Evolutionary conservation across 331 rosid species (phyloP).

Genomic region (Quercus lobata): DNA sequence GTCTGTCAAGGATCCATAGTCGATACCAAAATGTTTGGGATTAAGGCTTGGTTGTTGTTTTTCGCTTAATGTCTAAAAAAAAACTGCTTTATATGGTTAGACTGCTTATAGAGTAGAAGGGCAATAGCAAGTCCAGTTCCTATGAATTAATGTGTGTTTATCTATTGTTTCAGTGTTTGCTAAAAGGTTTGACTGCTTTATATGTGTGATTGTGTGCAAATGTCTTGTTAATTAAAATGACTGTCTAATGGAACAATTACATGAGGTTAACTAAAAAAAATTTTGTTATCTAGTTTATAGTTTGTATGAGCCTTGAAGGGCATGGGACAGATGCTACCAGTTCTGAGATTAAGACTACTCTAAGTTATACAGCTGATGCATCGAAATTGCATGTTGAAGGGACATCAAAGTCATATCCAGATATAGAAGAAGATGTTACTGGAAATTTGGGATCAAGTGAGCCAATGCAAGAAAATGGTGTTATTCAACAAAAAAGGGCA

Average conservation of each 20-base stretch:
- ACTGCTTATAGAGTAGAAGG: no score
- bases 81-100: no score
- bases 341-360: constrained; percentile 35
- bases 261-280: constrained; percentile 22
- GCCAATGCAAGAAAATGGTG: constrained; percentile 22
- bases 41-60: no score
- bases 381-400: constrained; percentile 35
- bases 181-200: neutral
- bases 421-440: constrained; percentile 26
- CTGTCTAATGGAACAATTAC: constrained; percentile 12
- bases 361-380: constrained; percentile 40
- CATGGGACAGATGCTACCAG: constrained; percentile 36
- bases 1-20: no score
- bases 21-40: no score
- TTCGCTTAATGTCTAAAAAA: no score
- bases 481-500: constrained; percentile 34
- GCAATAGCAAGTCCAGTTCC: no score
- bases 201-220: neutral
- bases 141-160: no score
- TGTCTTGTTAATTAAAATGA: neutral
- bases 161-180: neutral
- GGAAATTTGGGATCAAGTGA: constrained; percentile 33
- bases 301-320: constrained; percentile 57
- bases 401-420: constrained; percentile 33
- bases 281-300: constrained; percentile 38